A percentile compares a stretch with the other conserved stretches of the same genome.
Conservation (phyloP, 495 filamentous ascomycete species). For the Talaromyces stipitatus region DNA sequence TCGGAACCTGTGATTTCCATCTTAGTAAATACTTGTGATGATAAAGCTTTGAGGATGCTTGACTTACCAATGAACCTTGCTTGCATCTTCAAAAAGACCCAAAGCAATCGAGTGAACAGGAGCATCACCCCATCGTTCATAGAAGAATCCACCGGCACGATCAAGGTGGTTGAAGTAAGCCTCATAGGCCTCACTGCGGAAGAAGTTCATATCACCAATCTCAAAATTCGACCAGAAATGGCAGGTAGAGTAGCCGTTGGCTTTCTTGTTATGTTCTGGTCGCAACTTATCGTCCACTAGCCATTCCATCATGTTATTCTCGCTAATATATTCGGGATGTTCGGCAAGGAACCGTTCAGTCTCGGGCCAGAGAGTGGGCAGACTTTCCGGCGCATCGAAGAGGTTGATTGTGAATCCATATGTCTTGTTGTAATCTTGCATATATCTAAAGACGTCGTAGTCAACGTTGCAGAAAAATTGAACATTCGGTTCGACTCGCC, state of each 20-base stretch:
- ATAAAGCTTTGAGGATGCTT: not conserved
- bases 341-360: conserved; percentile 79
- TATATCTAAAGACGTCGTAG: conserved; percentile 98
- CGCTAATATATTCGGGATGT: conserved; percentile 72
- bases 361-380: conserved; percentile 91
- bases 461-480: conserved; percentile 99
- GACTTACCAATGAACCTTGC: conserved; percentile 89
- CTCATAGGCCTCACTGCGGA: conserved; percentile 83
- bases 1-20: conserved; percentile 66
- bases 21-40: conserved; percentile 2
- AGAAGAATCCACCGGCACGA: conserved; percentile 83
- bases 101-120: conserved; percentile 93
- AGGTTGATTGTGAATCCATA: conserved; percentile 99
- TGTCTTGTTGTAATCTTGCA: conserved; percentile 95
- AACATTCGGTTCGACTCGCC: conserved; percentile 98
- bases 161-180: conserved; percentile 97
- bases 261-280: conserved; percentile 69
- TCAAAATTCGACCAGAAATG: conserved; percentile 99
- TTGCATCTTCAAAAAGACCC: conserved; percentile 83
- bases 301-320: conserved; percentile 84
- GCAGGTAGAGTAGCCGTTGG: conserved; percentile 95
- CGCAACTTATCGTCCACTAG: conserved; percentile 68
- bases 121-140: conserved; percentile 88
- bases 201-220: conserved; percentile 92
- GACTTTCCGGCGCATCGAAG: conserved; percentile 80